phyloP scores from a whole-genome alignment of 2,329 filamentous ascomycete species.

The Tolypocladium endophyticum region DNA sequence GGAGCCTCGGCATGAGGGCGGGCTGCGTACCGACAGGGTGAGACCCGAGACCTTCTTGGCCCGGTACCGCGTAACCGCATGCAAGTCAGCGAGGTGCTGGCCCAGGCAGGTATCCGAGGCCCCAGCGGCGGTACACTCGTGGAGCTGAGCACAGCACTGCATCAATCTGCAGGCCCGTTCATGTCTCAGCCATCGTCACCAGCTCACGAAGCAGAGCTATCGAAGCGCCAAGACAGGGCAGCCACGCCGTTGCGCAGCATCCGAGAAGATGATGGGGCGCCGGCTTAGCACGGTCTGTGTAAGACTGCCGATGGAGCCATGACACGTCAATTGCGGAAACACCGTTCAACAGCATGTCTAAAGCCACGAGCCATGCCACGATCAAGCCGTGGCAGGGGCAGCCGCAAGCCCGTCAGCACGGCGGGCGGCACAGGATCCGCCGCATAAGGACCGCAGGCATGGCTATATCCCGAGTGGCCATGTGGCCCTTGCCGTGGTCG shows the following conservation, averaged over 20 bases:
- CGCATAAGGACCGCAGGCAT: not conserved
- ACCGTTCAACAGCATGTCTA: not conserved
- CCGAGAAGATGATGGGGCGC: not conserved
- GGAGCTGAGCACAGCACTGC: not conserved
- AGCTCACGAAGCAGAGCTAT: not conserved
- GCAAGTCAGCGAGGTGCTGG: not conserved
- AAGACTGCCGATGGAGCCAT: not conserved
- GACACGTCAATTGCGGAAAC: not conserved
- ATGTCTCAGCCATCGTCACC: not conserved
- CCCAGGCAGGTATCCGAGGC: not conserved
- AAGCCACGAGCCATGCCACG: not conserved
- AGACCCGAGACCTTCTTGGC: not conserved
- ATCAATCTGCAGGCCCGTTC: not conserved
- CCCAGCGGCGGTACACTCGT: not conserved
- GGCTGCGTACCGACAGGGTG: not conserved
- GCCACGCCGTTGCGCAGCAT: not conserved
- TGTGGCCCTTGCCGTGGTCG: not conserved
- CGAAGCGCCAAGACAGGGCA: not conserved
- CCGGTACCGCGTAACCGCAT: not conserved
- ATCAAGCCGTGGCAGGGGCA: not conserved
- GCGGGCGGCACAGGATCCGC: not conserved
- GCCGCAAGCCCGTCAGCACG: not conserved
- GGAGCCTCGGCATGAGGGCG: not conserved
- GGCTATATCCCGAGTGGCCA: not conserved
- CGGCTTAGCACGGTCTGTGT: not conserved